Base-by-base conservation (phyloP, 768 basidiomycete species). In the Hygrocybe coccinea region DNA sequence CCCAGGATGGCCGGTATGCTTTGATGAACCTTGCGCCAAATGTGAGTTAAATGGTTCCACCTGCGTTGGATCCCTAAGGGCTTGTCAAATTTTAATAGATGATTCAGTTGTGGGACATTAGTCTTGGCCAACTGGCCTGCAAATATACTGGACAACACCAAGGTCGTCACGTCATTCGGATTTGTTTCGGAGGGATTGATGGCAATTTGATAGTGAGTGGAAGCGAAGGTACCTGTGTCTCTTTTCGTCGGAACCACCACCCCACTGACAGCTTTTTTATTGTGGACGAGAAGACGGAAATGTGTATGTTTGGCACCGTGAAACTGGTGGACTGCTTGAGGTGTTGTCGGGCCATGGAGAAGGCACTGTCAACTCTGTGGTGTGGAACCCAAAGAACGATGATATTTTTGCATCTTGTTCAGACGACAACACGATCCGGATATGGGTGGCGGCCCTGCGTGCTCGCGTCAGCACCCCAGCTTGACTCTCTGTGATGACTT, bases 391-490 rank as follows among this genome's bases (percentile, higher is more conserved):
- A 17, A 77, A 78, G 48, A 88, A 92, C 65, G 81, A 85, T 60
- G 83, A 86, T 55, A 89, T 97, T 85, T 97, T 98, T 73, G 97
- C 97, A 29, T 93, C 91, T 39, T 97, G 93, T 69, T 92, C 92
- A 41, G 95, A 99, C 67, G 95, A 99, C 72, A 74, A 76, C 53
- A 91, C 88, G n/a, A 84, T 99, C 63, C 84, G 93, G 57, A 87
- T 95, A 76, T 95, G 93, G 93, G 89, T 91, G 70, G 75, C 82
- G n/a, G n/a, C n/a, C n/a, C n/a, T n/a, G n/a, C n/a, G n/a, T n/a
- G n/a, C n/a, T n/a, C n/a, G n/a, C n/a, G n/a, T n/a, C n/a, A n/a
- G n/a, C n/a, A n/a, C n/a, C n/a, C n/a, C n/a, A n/a, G n/a, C n/a
- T n/a, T n/a, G n/a, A n/a, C n/a, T n/a, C n/a, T n/a, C n/a, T n/a